Percentiles rank a stretch among this genome's conserved stretches.
phyloP scores from a whole-genome alignment of 108 stramenopile species.

The Cyclotella cryptica region DNA sequence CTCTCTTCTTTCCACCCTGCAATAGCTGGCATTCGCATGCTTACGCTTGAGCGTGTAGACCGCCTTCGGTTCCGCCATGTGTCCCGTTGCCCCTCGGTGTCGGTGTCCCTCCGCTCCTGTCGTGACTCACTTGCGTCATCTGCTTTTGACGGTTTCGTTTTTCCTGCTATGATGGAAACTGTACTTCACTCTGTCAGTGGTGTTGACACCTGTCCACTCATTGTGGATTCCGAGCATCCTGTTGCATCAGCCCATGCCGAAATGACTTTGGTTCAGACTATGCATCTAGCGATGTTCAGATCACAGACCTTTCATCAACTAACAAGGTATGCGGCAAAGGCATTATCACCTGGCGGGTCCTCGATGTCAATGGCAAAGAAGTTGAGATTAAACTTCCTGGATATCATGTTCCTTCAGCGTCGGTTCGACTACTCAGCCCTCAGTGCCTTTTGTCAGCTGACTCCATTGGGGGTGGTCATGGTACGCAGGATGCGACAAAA shows the following conservation, averaged over 20 bases:
- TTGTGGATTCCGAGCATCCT: neutral
- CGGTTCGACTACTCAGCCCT: slow-evolving; percentile 17
- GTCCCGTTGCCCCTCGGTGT: too few relatives aligned
- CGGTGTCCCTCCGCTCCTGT: too few relatives aligned
- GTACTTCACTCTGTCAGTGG: too few relatives aligned
- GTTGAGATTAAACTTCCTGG: neutral
- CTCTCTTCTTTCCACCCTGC: too few relatives aligned
- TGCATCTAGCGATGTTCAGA: neutral
- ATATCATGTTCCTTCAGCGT: slow-evolving; percentile 6
- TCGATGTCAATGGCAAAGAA: neutral
- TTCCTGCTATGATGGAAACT: too few relatives aligned
- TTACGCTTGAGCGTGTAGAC: too few relatives aligned
- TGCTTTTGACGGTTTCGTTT: too few relatives aligned
- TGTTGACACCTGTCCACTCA: neutral
- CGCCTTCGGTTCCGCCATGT: too few relatives aligned
- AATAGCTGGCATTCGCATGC: too few relatives aligned
- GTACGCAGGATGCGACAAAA: too few relatives aligned
- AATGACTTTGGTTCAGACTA: neutral
- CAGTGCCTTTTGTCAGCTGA: neutral
- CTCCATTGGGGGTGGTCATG: neutral
- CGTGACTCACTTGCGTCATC: too few relatives aligned
- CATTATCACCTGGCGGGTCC: neutral
- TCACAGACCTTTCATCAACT: slow-evolving; percentile 12
- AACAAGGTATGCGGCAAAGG: slow-evolving; percentile 14
- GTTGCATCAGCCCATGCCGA: slow-evolving; percentile 1